Evolutionary conservation across 345 rosid species (phyloP).

Genomic region (Ricinus communis): DNA sequence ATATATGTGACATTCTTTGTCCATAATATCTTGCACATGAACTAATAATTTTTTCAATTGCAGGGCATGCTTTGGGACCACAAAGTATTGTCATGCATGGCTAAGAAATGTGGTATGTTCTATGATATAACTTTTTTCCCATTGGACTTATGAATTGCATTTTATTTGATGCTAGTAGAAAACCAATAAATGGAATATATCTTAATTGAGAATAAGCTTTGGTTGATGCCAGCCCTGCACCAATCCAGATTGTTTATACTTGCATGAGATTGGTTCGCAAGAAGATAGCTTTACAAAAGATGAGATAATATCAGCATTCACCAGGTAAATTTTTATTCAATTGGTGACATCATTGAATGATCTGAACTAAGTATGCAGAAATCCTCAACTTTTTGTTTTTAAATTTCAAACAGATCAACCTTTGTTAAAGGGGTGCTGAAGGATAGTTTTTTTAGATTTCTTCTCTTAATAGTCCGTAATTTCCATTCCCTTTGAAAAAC

Average conservation of each 20-base stretch:
- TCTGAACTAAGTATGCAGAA: not conserved
- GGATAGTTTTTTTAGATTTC: not conserved
- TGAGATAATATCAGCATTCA: slow-evolving; percentile 77
- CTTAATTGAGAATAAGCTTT: not conserved
- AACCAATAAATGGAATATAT: not conserved
- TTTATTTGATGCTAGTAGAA: not conserved
- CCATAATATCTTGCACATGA: slow-evolving; percentile 13
- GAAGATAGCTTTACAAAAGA: slow-evolving; percentile 97
- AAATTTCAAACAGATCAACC: too few relatives aligned
- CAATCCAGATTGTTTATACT: slow-evolving; percentile 92
- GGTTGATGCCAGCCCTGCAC: slow-evolving; percentile 66
- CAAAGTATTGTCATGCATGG: slow-evolving; percentile 98
- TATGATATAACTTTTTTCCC: not conserved
- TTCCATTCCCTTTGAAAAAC: too few relatives aligned
- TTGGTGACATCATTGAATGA: not conserved
- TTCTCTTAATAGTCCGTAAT: too few relatives aligned
- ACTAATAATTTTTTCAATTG: slow-evolving; percentile 9
- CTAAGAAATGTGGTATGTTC: slow-evolving; percentile 74
- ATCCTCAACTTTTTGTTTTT: not conserved
- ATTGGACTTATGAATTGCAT: not conserved
- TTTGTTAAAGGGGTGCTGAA: too few relatives aligned
- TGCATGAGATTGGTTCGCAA: slow-evolving; percentile 88
- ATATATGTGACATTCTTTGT: not conserved
- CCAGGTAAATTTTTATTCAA: slow-evolving; percentile 53
- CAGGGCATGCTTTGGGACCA: slow-evolving; percentile 98